Evolutionary conservation across 768 basidiomycete species (phyloP).

Genomic region (Chlorophyllum brunneum): DNA sequence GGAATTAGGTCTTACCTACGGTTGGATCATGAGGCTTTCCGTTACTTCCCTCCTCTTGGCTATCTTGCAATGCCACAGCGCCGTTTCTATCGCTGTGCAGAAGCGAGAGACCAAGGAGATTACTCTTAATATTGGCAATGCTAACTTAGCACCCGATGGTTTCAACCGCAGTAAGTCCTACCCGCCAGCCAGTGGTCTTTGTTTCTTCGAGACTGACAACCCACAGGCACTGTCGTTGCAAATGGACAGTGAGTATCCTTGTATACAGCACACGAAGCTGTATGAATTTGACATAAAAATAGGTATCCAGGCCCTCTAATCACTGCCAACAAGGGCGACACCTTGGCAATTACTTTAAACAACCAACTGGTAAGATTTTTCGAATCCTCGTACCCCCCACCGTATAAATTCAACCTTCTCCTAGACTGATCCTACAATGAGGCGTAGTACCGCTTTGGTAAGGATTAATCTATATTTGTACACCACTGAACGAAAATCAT

Average conservation of each 20-base stretch:
- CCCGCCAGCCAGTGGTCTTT: not conserved
- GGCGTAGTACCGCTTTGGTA: conserved; percentile 25
- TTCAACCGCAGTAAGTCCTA: conserved; percentile 25
- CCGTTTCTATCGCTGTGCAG: conserved; percentile 8
- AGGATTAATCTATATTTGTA: conserved; percentile 3
- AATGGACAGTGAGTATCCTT: not conserved
- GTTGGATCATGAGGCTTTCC: conserved; percentile 19
- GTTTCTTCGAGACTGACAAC: not conserved
- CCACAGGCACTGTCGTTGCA: conserved; percentile 12
- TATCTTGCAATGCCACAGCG: conserved; percentile 15
- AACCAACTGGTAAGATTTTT: conserved; percentile 33
- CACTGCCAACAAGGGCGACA: conserved; percentile 28
- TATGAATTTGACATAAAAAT: no score
- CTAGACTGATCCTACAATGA: conserved; percentile 33
- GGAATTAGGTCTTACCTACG: not conserved
- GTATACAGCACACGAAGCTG: no score
- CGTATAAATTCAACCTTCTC: not conserved
- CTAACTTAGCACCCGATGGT: conserved; percentile 45
- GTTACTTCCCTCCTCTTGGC: conserved; percentile 18
- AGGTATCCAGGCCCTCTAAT: conserved; percentile 34
- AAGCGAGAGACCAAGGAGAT: conserved; percentile 16
- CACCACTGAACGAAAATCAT: not conserved
- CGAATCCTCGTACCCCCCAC: not conserved
- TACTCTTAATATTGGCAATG: conserved; percentile 37
- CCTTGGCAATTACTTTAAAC: conserved; percentile 38